phyloP scores from a whole-genome alignment of 2,329 filamentous ascomycete species.

The Phialocephala sp. region DNA sequence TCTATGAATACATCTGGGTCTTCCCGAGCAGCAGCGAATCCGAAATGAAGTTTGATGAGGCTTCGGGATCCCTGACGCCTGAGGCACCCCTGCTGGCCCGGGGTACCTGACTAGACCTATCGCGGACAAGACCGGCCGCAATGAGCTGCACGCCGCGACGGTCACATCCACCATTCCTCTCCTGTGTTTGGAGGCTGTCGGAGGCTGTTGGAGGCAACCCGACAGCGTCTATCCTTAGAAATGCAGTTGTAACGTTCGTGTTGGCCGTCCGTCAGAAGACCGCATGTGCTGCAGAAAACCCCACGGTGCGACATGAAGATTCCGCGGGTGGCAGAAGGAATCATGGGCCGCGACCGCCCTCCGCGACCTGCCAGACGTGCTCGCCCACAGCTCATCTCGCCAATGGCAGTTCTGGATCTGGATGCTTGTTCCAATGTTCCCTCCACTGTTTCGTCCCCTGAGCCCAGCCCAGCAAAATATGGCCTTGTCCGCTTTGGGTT shows the following conservation, averaged over 20 bases:
- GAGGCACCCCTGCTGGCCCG: not conserved
- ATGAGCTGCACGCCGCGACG: not conserved
- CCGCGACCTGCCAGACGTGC: too few species aligned
- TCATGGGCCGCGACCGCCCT: not conserved
- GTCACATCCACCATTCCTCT: slow-evolving; percentile 4
- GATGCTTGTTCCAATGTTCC: slow-evolving; percentile 11
- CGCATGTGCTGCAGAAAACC: not conserved
- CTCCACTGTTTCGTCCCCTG: slow-evolving; percentile 24
- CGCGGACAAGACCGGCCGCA: not conserved
- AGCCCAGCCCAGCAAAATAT: slow-evolving; percentile 1
- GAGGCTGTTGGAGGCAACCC: too few species aligned
- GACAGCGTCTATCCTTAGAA: not conserved
- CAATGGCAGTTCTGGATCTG: slow-evolving; percentile 11
- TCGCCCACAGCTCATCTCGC: slow-evolving; percentile 13
- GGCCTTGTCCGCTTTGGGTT: slow-evolving; percentile 2
- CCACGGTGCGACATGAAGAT: not conserved
- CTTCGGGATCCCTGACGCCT: slow-evolving; percentile 2
- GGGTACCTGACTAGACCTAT: slow-evolving; percentile 7
- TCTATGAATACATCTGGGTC: slow-evolving; percentile 1
- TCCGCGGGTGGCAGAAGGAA: not conserved
- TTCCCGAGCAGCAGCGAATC: not conserved
- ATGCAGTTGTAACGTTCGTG: not conserved
- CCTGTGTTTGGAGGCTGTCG: not conserved
- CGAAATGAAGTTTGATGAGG: slow-evolving; percentile 10
- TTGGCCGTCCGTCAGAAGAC: not conserved